Evolutionary conservation across 768 basidiomycete species (phyloP), one percentile per base, ranked within the genome.

Genomic region (Suillus weaverae): DNA sequence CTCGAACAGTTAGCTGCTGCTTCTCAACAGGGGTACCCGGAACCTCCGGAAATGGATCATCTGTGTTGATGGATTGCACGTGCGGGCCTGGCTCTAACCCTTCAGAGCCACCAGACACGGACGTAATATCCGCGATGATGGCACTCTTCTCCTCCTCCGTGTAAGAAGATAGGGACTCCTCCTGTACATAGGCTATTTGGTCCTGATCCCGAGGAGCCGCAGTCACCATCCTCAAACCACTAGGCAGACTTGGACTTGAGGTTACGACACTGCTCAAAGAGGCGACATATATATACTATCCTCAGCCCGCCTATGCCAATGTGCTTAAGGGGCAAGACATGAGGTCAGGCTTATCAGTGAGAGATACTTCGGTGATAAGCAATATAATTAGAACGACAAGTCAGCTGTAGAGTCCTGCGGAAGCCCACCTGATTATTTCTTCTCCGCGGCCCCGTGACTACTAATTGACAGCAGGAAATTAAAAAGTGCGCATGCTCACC

Each of bases 1-100:
- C 81, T 54, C 84, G 77, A 67, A 85, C 61, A 1, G 84, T 84
- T 39, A 87, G 78, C 70, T 84, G 84, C 62, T 85, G 83, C 69
- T 86, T 84, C 41, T 80, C 80, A 11, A 71, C 68, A 2, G 72
- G 68, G 22, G 78, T 78, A 65, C 81, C 70, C 3, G 81, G 81
- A 62, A 81, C 79, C 11, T 81, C 67, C 33, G 86, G 85, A 77
- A 87, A 87, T 14, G 86, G 86, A 35, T 76, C 64, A 43, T 65
- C 63, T 30, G 65, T 66, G 50, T 60, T 66, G 1, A 66, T 30
- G 64, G 39, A 62, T 22, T 51, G 63, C 30, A 32, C 48, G 16
- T 41, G 57, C 11, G 26, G n/a, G n/a, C n/a, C n/a, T n/a, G n/a
- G 5, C 4, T 59, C 57, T 30, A 30, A 7, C 38, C 26, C 38